Conservation (phyloP, 2,329 filamentous ascomycete genomes). For the Pleurostoma richardsiae region DNA sequence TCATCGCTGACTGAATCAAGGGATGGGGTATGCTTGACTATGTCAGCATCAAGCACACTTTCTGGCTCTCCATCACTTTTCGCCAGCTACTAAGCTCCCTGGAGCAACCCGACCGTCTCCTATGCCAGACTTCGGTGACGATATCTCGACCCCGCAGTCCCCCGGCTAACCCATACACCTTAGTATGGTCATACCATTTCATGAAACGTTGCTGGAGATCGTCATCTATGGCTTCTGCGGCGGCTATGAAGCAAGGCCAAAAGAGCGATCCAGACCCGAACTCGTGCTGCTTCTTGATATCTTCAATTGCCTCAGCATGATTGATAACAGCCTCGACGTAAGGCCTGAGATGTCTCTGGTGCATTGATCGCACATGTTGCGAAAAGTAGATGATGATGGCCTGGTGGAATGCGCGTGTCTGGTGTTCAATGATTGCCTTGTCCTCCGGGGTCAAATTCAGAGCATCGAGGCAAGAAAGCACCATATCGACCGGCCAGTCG, state of each 20-base stretch:
- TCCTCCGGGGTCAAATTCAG: neutral
- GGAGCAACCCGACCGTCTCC: neutral
- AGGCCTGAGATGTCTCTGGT: neutral
- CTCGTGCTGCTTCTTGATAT: neutral
- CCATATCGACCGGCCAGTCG: slow-evolving; percentile 7
- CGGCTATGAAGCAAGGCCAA: neutral
- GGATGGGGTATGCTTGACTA: neutral
- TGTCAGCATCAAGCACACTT: neutral
- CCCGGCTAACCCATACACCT: neutral
- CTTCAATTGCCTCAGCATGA: neutral
- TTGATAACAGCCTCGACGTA: neutral
- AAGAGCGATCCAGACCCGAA: neutral
- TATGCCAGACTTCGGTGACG: neutral
- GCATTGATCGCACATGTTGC: slow-evolving; percentile 8
- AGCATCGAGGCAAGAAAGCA: neutral
- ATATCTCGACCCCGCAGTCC: neutral
- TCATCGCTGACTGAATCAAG: too few species aligned
- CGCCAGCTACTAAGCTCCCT: neutral
- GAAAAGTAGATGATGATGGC: slow-evolving; percentile 19
- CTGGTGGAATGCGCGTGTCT: slow-evolving; percentile 15
- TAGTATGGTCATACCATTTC: neutral
- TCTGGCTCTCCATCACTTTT: neutral
- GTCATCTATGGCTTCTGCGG: neutral
- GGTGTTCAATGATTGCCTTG: slow-evolving; percentile 7
- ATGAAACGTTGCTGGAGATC: neutral